A percentile compares a stretch with the other conserved stretches of the same genome.
phyloP scores from a whole-genome alignment of 495 filamentous ascomycete genomes.

The Penicillium coprophilum region DNA sequence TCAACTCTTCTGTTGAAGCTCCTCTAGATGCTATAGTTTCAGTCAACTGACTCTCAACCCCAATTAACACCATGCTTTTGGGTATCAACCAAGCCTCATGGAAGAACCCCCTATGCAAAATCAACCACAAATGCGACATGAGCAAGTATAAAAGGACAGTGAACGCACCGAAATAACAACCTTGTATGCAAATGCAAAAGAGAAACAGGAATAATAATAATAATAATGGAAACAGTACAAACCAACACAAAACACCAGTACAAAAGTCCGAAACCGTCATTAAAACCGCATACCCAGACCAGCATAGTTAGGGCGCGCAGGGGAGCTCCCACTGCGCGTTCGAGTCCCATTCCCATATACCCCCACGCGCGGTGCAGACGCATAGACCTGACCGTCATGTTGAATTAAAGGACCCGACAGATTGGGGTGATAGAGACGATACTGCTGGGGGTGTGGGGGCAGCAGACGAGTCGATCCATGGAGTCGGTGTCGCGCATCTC shows the following conservation, averaged over 20 bases:
- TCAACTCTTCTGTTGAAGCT: neutral
- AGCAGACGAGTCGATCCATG: conserved; percentile 19
- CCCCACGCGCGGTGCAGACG: conserved; percentile 21
- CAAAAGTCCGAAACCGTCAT: neutral
- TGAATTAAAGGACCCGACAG: conserved; percentile 36
- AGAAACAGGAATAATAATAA: neutral
- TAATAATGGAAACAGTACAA: neutral
- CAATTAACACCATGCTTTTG: neutral
- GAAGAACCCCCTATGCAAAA: neutral
- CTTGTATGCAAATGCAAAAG: neutral
- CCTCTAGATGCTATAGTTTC: conserved; percentile 6
- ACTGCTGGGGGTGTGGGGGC: conserved; percentile 23
- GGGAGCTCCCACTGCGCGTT: conserved; percentile 58
- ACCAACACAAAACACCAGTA: neutral
- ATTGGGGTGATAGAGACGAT: conserved; percentile 35
- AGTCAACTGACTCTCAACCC: neutral
- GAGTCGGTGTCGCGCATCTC: conserved; percentile 29
- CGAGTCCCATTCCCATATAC: conserved; percentile 20
- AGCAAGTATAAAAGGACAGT: neutral
- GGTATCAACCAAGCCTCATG: neutral
- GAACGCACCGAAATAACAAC: neutral
- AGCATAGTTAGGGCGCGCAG: conserved; percentile 29
- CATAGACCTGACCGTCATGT: conserved; percentile 24
- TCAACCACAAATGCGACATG: neutral
- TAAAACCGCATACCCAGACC: conserved; percentile 28